Evolutionary conservation across 2,329 filamentous ascomycete species (phyloP).

Genomic region (Zymoseptoria passerinii): DNA sequence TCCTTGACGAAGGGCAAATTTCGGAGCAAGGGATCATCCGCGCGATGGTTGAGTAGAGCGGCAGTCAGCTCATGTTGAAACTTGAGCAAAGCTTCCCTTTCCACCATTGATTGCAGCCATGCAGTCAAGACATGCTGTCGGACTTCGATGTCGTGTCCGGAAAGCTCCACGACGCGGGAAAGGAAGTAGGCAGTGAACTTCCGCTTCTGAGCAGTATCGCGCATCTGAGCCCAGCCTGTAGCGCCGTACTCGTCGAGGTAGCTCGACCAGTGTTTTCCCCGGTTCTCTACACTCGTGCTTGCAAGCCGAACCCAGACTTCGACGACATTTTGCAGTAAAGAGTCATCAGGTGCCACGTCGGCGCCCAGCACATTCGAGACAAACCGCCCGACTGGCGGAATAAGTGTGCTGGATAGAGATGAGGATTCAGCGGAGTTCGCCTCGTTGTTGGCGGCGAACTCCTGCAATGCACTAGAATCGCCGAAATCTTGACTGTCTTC

Average conservation of each 20-base stretch:
- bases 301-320: conserved; percentile 49
- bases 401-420: conserved; percentile 36
- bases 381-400: conserved; percentile 44
- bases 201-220: conserved; percentile 38
- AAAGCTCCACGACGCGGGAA: conserved; percentile 33
- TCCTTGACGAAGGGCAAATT: conserved; percentile 51
- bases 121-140: conserved; percentile 42
- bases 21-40: conserved; percentile 41
- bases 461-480: conserved; percentile 48
- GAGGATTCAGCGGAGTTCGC: background rate
- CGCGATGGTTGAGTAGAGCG: conserved; percentile 44
- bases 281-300: conserved; percentile 37
- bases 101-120: conserved; percentile 49
- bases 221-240: conserved; percentile 43
- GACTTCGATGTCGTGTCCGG: conserved; percentile 38
- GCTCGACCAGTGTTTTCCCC: conserved; percentile 43
- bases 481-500: conserved; percentile 60
- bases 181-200: conserved; percentile 41
- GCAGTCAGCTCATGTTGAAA: conserved; percentile 51
- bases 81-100: conserved; percentile 52
- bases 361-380: conserved; percentile 55
- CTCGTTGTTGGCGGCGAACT: conserved; percentile 20
- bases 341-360: conserved; percentile 47
- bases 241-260: conserved; percentile 48
- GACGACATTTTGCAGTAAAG: conserved; percentile 43